Conservation (phyloP, 495 filamentous ascomycete species). For the Eremomyces bilateralis region DNA sequence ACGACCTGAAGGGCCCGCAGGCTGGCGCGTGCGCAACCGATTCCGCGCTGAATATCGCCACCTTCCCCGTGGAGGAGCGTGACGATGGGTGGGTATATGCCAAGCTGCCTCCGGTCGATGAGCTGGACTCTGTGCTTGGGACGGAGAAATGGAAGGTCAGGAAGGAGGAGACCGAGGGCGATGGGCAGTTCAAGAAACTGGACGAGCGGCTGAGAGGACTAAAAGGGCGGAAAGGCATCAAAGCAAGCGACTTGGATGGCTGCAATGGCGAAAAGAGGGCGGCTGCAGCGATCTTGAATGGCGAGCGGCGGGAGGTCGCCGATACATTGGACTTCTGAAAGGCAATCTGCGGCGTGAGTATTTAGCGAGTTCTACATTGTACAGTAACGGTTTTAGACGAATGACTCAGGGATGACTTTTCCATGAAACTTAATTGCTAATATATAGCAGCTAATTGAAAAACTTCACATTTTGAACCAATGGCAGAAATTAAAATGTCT, state of each 20-base stretch:
- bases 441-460: too few species aligned
- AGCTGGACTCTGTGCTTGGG: constrained; percentile 63
- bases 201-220: constrained; percentile 38
- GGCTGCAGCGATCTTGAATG: constrained; percentile 22
- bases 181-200: constrained; percentile 41
- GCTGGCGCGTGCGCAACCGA: constrained; percentile 63
- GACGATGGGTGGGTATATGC: constrained; percentile 68
- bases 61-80: constrained; percentile 61
- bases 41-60: constrained; percentile 56
- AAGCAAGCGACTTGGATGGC: constrained; percentile 25
- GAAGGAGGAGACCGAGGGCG: constrained; percentile 46
- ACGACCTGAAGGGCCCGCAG: constrained; percentile 44
- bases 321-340: too few species aligned
- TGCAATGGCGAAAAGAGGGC: constrained; percentile 23
- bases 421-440: too few species aligned
- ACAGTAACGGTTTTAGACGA: too few species aligned
- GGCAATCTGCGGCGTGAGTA: too few species aligned
- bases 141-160: constrained; percentile 69
- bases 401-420: too few species aligned
- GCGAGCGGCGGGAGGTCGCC: constrained; percentile 25
- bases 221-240: constrained; percentile 33
- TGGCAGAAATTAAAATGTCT: too few species aligned
- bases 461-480: too few species aligned
- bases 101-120: constrained; percentile 65
- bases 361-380: too few species aligned